These are phyloP conservation scores for Globisporangium spiculum DNA, from an alignment of 352 stramenopile genomes.

Conservation along the genomic window DNA sequence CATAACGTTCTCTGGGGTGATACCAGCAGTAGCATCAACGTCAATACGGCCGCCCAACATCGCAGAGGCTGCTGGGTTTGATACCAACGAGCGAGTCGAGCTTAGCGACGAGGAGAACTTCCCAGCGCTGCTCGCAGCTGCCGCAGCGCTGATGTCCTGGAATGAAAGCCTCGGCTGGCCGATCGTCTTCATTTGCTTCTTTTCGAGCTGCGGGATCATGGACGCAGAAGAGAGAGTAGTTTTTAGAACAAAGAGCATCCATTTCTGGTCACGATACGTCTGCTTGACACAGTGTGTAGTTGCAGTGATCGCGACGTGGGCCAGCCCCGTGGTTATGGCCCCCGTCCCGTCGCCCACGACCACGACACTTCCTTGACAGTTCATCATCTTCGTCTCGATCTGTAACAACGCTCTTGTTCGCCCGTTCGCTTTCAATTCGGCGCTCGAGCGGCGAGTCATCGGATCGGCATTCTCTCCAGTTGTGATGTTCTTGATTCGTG, in stretches of 20 bases:
- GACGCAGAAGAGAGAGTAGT: conserved; percentile 57
- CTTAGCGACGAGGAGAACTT: not conserved
- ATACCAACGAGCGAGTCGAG: not conserved
- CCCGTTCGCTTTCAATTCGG: not conserved
- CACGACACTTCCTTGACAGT: conserved; percentile 8
- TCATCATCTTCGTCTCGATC: not conserved
- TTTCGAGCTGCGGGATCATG: conserved; percentile 67
- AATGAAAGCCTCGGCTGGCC: conserved; percentile 47
- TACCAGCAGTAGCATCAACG: not conserved
- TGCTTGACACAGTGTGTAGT: conserved; percentile 53
- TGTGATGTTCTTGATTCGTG: not conserved
- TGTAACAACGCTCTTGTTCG: not conserved
- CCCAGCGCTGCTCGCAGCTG: not conserved
- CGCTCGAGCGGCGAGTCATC: not conserved
- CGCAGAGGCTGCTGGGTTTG: not conserved
- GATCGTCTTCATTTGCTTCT: conserved; percentile 62
- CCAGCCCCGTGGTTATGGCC: not conserved
- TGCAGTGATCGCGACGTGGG: conserved; percentile 14
- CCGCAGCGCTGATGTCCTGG: conserved; percentile 25
- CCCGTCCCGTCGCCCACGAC: not conserved
- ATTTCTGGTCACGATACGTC: conserved; percentile 59
- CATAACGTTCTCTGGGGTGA: not conserved
- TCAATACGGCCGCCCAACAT: not conserved
- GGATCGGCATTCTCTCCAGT: not conserved
- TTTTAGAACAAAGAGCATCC: conserved; percentile 69